Percentiles rank a stretch among this genome's conserved stretches.
Evolutionary conservation across 495 filamentous ascomycete species (phyloP).

Genomic region (Aspergillus baeticus): DNA sequence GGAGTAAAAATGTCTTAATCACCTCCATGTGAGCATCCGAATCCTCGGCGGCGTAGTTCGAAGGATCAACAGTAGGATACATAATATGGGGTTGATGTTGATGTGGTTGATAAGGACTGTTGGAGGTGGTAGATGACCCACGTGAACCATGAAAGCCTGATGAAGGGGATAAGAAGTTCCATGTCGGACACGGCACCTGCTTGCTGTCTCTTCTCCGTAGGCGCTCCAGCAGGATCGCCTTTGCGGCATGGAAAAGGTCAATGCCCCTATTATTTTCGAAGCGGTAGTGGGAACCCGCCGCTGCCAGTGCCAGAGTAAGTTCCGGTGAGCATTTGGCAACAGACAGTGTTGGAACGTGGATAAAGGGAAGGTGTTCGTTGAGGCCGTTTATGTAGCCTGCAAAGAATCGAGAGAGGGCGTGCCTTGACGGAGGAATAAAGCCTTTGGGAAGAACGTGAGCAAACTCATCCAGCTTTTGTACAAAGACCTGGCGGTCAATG

Average conservation of each 20-base stretch:
- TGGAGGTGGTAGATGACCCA: slow-evolving; percentile 40
- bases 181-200: slow-evolving; percentile 41
- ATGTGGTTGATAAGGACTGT: slow-evolving; percentile 40
- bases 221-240: slow-evolving; percentile 46
- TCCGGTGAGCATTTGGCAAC: slow-evolving; percentile 45
- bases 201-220: slow-evolving; percentile 47
- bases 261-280: slow-evolving; percentile 67
- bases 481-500: slow-evolving; percentile 59
- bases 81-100: slow-evolving; percentile 26
- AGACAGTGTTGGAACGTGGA: slow-evolving; percentile 49
- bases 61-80: slow-evolving; percentile 33
- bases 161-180: slow-evolving; percentile 42
- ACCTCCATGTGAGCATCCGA: slow-evolving; percentile 52
- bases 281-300: slow-evolving; percentile 52
- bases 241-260: slow-evolving; percentile 66
- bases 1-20: slow-evolving; percentile 46
- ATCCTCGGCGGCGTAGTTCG: slow-evolving; percentile 42
- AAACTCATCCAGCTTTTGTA: slow-evolving; percentile 64
- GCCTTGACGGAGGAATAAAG: slow-evolving; percentile 57
- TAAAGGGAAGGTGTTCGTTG: slow-evolving; percentile 50
- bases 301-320: slow-evolving; percentile 46
- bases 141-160: slow-evolving; percentile 39
- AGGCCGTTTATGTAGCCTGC: slow-evolving; percentile 50
- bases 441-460: slow-evolving; percentile 62
- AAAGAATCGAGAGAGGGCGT: slow-evolving; percentile 47